Evolutionary conservation across 495 filamentous ascomycete species (phyloP), one percentile per base, ranked within the genome.

Genomic region (Trichoderma reesei): DNA sequence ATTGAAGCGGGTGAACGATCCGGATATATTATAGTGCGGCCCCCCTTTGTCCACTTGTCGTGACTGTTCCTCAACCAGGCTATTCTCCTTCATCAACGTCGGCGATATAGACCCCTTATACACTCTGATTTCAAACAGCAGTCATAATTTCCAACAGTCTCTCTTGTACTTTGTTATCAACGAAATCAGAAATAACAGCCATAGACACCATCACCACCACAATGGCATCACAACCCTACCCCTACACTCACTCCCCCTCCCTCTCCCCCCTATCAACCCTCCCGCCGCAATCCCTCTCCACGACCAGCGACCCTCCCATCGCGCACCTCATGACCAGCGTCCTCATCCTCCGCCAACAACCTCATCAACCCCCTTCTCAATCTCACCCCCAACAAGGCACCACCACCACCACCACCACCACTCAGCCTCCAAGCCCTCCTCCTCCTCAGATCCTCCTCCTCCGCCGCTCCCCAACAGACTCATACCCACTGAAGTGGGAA

Each of bases 401-500:
- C 26, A 26, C 26, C 26, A 26, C 1, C 26, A 26, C 26, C 26
- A 26, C 1, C 26, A 26, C 26, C 26, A 26, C 26, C 26, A 26
- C 26, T 26, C 26, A 26, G 26, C 26, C 26, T 26, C 26, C 26
- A 26, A 26, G 26, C 26, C 0, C 2, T 44, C 26, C 63, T 3
- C 66, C 56, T 0, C 63, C 63, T 13, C 44, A 61, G 26, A 41
- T 61, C 59, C 59, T 61, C 18, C 36, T 61, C 34, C 36, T 61
- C 11, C 59, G 59, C 36, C 59, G 59, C 59, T 20, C 31, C 5
- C 18, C 59, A 34, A 18, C 59, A 10, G 59, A 61, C 31, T 61
- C 59, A 9, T 61, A 61, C 36, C 36, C 59, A 0, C 36, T 38
- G 9, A 61, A 38, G 5, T 77, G 79, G 78, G 78, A 81, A 63